Evolutionary conservation across 345 rosid genomes (phyloP).

Genomic region (Arabidopsis thaliana): DNA sequence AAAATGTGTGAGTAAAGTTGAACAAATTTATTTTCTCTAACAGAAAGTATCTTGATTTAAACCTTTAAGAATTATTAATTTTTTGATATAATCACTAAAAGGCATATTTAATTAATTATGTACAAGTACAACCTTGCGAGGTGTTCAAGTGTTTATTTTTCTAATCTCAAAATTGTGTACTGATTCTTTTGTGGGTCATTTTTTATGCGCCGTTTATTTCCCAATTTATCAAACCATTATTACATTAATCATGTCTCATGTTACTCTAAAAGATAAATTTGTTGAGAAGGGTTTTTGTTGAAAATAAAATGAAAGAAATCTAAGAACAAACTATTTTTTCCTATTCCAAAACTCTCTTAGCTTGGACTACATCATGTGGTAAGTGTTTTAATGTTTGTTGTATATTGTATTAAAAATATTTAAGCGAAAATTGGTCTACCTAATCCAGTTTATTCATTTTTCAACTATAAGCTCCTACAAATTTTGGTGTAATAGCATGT

Average conservation of each 20-base stretch:
- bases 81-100: not conserved
- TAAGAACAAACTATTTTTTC: not conserved
- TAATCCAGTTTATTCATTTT: too few relatives aligned
- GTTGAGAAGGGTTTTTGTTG: not conserved
- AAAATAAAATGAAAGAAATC: not conserved
- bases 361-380: not conserved
- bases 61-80: not conserved
- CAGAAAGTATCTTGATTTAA: not conserved
- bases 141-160: constrained; percentile 3
- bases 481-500: not conserved
- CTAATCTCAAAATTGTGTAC: not conserved
- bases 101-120: not conserved
- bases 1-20: not conserved
- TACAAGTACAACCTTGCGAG: not conserved
- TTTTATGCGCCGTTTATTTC: not conserved
- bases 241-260: constrained; percentile 1
- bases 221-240: constrained; percentile 1
- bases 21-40: not conserved
- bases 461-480: not conserved
- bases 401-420: not conserved
- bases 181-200: not conserved
- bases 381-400: not conserved
- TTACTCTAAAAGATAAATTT: not conserved
- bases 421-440: not conserved
- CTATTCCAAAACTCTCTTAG: not conserved